These are phyloP conservation scores for Akebia trifoliata DNA, from an alignment of 164 flowering plant genomes.

Conservation along the genomic window DNA sequence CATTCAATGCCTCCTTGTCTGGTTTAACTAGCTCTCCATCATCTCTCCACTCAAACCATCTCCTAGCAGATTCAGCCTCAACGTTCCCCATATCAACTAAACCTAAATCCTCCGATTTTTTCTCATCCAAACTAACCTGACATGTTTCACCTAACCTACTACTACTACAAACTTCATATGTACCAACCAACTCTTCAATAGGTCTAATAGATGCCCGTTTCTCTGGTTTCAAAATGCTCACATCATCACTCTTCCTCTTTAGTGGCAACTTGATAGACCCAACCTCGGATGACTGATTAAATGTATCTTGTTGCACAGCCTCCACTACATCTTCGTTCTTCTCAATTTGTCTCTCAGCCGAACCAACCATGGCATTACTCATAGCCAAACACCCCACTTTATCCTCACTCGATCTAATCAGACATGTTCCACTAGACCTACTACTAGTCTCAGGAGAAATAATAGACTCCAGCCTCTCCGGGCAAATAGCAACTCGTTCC, in stretches of 20 bases:
- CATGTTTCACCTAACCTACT: not conserved
- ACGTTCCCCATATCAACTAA: not conserved
- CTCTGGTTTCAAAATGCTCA: not conserved
- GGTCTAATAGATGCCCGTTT: conserved; percentile 8
- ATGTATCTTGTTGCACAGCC: conserved; percentile 11
- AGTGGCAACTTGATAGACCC: too few relatives aligned
- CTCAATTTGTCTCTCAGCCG: conserved; percentile 17
- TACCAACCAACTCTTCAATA: too few relatives aligned
- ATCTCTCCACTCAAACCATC: not conserved
- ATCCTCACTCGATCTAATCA: not conserved
- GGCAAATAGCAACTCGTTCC: conserved; percentile 24
- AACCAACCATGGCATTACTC: conserved; percentile 12
- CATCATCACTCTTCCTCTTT: not conserved
- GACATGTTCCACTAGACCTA: conserved; percentile 1
- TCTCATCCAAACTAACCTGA: not conserved
- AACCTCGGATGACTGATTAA: too few relatives aligned
- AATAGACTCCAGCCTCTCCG: conserved; percentile 21
- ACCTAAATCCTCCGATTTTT: not conserved
- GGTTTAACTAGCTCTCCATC: not conserved
- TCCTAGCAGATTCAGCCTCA: conserved; percentile 5
- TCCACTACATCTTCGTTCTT: conserved; percentile 16
- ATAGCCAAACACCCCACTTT: not conserved
- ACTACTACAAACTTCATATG: not conserved
- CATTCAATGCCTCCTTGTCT: conserved; percentile 1
- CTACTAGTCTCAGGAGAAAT: conserved; percentile 27